Evolutionary conservation across 2,329 filamentous ascomycete species (phyloP).

Genomic region (Botryotinia globosa): DNA sequence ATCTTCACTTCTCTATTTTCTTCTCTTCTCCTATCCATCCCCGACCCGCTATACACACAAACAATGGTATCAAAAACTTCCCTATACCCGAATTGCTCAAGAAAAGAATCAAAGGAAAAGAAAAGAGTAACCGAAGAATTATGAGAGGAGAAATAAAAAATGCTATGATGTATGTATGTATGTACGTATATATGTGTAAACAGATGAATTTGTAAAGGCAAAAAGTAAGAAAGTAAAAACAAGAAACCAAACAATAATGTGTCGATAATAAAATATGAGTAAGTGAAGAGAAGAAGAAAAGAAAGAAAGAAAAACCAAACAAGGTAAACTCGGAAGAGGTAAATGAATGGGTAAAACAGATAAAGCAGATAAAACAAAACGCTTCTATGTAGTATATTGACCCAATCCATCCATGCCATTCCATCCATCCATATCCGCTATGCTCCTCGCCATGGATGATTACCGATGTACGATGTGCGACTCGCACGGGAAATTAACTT

Average conservation of each 20-base stretch:
- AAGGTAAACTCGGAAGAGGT: background rate
- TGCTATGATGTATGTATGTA: background rate
- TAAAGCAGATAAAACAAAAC: conserved; percentile 6
- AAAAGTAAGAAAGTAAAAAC: conserved; percentile 2
- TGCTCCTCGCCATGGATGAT: background rate
- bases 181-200: background rate
- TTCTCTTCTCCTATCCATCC: background rate
- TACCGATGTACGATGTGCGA: background rate
- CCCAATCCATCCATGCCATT: background rate
- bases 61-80: conserved; percentile 16
- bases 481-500: background rate
- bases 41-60: background rate
- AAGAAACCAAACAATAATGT: background rate
- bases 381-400: conserved; percentile 12
- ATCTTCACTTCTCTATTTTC: background rate
- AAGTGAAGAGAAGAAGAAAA: background rate
- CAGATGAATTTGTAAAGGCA: background rate
- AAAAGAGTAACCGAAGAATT: background rate
- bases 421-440: background rate
- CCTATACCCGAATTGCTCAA: background rate
- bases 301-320: background rate
- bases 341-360: background rate
- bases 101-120: background rate
- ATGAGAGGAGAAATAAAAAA: background rate
- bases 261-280: background rate